Base-by-base conservation (phyloP, 352 stramenopile species). In the Pythium scleroteichum region DNA sequence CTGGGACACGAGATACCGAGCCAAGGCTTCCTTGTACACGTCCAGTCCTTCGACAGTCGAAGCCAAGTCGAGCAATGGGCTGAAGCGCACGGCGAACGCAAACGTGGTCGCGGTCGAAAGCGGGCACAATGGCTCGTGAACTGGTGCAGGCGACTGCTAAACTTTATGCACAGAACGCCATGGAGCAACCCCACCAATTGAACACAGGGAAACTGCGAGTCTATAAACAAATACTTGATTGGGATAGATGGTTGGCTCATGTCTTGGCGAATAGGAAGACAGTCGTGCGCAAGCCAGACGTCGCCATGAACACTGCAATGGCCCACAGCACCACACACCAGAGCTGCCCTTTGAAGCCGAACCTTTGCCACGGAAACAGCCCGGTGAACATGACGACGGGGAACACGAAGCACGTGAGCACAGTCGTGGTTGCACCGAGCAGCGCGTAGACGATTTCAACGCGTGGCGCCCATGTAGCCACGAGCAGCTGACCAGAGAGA, bases 321-420 rank as follows among this genome's bases (percentile, higher is more conserved):
- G 20, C 7, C 62, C 59, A 66, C 22, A 66, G 16, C 4, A 29
- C 4, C n/a, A 19, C 17, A 19, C 40, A 66, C 50, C 53, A 64
- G n/a, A 63, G 9, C 20, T 22, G 8, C 26, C 39, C 53, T 17
- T 22, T n/a, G n/a, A 5, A 32, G 32, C 26, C 23, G 3, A 13
- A n/a, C 20, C 32, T 38, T 7, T 23, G 35, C 69, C 64, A 67
- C 59, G 64, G 57, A 12, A 38, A 67, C 10, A 76, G 51, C 19
- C 14, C 6, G 27, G 59, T 53, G 54, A 69, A 73, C n/a, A 69
- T 49, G 9, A 65, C 20, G 16, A 65, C 65, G 0, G 65, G 69
- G 35, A 76, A 64, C 1, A 71, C 59, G 26, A 65, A 71, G 66
- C 60, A 68, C 44, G 64, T 76, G 47, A 72, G 33, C 26, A 72